Conservation (phyloP, 352 stramenopile genomes). For the Globisporangium spiculum region DNA sequence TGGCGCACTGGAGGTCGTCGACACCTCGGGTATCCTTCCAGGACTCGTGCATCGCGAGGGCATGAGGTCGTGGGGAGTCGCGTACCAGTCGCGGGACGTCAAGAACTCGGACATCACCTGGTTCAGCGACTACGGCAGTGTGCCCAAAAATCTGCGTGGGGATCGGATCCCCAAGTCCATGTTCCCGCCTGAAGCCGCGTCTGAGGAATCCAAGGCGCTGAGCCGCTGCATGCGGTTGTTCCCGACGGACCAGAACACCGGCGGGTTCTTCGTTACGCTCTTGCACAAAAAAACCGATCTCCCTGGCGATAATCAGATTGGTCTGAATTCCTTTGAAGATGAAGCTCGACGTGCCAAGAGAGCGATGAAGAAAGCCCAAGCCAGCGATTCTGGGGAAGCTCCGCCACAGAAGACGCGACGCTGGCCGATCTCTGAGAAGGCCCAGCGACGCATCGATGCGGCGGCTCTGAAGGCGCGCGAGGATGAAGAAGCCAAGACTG, state of each 20-base stretch:
- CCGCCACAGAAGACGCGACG: conserved; percentile 32
- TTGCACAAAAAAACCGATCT: conserved; percentile 77
- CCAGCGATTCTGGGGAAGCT: conserved; percentile 26
- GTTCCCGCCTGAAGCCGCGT: conserved; percentile 73
- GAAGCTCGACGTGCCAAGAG: conserved; percentile 14
- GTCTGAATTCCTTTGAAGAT: conserved; percentile 46
- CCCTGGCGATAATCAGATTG: conserved; percentile 30
- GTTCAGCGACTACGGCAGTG: conserved; percentile 53
- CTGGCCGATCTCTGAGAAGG: conserved; percentile 35
- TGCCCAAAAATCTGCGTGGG: conserved; percentile 56
- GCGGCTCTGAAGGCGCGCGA: neutral
- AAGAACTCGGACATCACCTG: conserved; percentile 36
- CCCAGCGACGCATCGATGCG: conserved; percentile 21
- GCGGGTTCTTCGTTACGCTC: conserved; percentile 97
- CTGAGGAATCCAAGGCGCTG: conserved; percentile 50
- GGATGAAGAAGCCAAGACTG: conserved; percentile 20
- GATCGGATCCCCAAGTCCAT: conserved; percentile 69
- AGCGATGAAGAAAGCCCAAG: conserved; percentile 26
- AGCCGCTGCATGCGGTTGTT: conserved; percentile 91
- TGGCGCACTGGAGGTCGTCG: conserved; percentile 86
- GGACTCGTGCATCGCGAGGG: conserved; percentile 45
- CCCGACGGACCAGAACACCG: conserved; percentile 97
- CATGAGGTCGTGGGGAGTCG: conserved; percentile 56
- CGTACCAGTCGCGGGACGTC: conserved; percentile 54
- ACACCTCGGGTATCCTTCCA: conserved; percentile 56